Base-by-base conservation (phyloP, 352 stramenopile genomes). In the Phytophthora nicotianae region DNA sequence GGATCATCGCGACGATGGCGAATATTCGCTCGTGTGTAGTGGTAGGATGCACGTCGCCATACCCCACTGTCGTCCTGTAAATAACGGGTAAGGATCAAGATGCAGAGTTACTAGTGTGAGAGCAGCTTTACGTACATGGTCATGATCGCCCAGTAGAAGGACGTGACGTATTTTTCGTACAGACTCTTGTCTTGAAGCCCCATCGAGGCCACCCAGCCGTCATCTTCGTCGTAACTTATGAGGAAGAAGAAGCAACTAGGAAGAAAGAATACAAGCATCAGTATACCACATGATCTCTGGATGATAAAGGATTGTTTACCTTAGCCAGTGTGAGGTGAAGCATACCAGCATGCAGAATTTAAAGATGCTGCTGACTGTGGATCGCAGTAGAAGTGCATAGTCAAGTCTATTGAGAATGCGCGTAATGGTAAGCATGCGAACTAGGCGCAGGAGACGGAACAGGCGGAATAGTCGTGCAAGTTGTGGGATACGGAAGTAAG, bases 291-390 rank as follows among this genome's bases (percentile, higher is more conserved):
- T 38, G 32, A 3, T 13, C 5, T 33, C 27, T 13, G 11, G 8
- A 13, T 17, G 32, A 5, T n/a, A n/a, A n/a, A n/a, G 29, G 29
- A 8, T 35, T 35, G 10, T 38, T 49, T 65, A 74, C 77, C 83
- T 89, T 66, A 90, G 82, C 84, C 84, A 93, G 43, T 93, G 84
- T 6, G 84, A 93, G 16, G 83, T 89, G 32, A 91, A 88, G 24
- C 65, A 83, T n/a, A 93, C 84, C 21, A 93, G 70, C 50, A 93
- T 74, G 41, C 69, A 89, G 61, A 91, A 93, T 53, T 93, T 93
- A 53, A 89, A 77, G 50, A 93, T 64, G 32, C 81, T 89, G 66
- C 84, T 91, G 24, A 90, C 79, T 19, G 78, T 93, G 8, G 84
- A 93, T 5, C 82, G 79, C 23, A 93, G 63, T 24, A 93, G 68